Conservation (phyloP, 1,284 basidiomycete genomes). For the Uromyces viciae-fabae region DNA sequence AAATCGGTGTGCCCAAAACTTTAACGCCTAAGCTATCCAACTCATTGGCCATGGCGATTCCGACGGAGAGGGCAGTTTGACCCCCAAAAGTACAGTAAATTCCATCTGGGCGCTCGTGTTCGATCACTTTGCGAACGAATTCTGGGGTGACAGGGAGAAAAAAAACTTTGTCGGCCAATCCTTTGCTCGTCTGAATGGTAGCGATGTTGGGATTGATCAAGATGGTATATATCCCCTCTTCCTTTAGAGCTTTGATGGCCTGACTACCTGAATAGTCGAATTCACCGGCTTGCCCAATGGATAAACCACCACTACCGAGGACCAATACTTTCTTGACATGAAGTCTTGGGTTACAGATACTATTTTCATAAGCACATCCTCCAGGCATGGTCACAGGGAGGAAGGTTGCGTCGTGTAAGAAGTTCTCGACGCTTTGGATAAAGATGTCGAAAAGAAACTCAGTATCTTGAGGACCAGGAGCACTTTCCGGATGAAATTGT, state of each 20-base stretch:
- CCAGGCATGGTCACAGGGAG: conserved; percentile 79
- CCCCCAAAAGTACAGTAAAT: conserved; percentile 99
- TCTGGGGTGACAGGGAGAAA: conserved; percentile 97
- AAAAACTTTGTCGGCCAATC: conserved; percentile 97
- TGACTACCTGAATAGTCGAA: conserved; percentile 99
- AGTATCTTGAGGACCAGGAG: conserved; percentile 96
- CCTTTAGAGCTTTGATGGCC: conserved; percentile 97
- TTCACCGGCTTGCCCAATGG: conserved; percentile 97
- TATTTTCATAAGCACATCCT: conserved; percentile 78
- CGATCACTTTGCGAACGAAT: conserved; percentile 95
- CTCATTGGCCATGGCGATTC: conserved; percentile 95
- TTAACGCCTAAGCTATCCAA: conserved; percentile 75
- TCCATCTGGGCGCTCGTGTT: conserved; percentile 96
- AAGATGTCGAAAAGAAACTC: conserved; percentile 99
- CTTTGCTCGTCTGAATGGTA: conserved; percentile 97
- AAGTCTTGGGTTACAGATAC: conserved; percentile 69
- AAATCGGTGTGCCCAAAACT: conserved; percentile 92
- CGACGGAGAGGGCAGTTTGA: conserved; percentile 94
- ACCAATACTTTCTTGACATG: conserved; percentile 88
- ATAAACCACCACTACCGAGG: conserved; percentile 93
- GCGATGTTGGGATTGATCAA: conserved; percentile 99
- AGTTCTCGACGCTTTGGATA: conserved; percentile 78
- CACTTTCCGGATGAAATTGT: conserved; percentile 99
- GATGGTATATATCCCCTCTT: conserved; percentile 97
- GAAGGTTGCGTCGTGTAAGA: conserved; percentile 58